These are phyloP conservation scores for Hirsutella rhossiliensis DNA, from an alignment of 2,329 filamentous ascomycete species.

Conservation along the genomic window DNA sequence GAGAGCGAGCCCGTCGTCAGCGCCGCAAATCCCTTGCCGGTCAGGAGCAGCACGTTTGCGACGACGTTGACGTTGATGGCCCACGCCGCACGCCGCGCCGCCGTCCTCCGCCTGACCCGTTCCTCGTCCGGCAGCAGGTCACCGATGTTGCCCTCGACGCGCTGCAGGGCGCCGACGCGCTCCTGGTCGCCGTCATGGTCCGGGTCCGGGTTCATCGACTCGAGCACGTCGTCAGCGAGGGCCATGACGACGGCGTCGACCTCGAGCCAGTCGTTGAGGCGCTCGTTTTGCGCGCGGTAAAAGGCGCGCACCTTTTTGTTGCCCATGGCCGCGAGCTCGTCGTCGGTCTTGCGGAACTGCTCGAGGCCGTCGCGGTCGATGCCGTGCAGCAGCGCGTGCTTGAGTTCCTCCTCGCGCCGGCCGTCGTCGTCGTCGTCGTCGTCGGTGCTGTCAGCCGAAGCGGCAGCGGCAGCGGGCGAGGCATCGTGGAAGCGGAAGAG, in stretches of 20 bases:
- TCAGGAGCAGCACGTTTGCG: constrained; percentile 62
- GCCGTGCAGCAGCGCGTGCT: constrained; percentile 15
- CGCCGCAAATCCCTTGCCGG: constrained; percentile 65
- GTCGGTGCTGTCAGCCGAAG: constrained; percentile 15
- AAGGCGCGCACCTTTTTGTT: constrained; percentile 16
- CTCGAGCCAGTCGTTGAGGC: constrained; percentile 21
- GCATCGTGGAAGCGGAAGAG: constrained; percentile 14
- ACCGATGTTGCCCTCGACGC: constrained; percentile 16
- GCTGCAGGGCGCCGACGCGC: constrained; percentile 16
- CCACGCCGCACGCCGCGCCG: constrained; percentile 20
- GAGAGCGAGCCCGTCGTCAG: constrained; percentile 68
- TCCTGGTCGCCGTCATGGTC: constrained; percentile 21
- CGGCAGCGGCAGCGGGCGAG: too few relatives aligned
- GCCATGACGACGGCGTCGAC: constrained; percentile 21
- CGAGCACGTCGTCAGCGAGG: constrained; percentile 20
- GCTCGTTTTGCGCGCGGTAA: constrained; percentile 17
- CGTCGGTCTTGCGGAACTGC: constrained; percentile 15
- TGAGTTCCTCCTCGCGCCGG: constrained; percentile 16
- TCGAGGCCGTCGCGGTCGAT: constrained; percentile 16
- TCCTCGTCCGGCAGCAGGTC: constrained; percentile 20
- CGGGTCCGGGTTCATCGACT: constrained; percentile 21
- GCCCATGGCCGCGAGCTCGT: constrained; percentile 14
- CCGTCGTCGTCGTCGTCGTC: constrained; percentile 11
- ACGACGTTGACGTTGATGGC: constrained; percentile 75
- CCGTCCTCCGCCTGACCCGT: constrained; percentile 12